These are phyloP conservation scores for Hypoxylon sp. DNA, from an alignment of 2,329 filamentous ascomycete genomes.

Conservation along the genomic window DNA sequence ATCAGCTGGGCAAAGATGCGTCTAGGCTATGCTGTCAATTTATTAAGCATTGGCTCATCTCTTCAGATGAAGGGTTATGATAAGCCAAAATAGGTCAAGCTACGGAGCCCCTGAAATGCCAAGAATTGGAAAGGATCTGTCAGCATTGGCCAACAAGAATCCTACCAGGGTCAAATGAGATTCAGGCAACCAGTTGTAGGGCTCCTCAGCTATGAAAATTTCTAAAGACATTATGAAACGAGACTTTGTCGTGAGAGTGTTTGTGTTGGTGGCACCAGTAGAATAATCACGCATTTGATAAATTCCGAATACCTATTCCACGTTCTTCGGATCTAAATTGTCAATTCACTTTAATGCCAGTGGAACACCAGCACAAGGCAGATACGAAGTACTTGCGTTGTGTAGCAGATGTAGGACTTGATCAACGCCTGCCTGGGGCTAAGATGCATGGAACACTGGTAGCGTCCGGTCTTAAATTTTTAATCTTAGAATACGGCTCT, in stretches of 20 bases:
- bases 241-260: conserved; percentile 7
- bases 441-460: conserved; percentile 19
- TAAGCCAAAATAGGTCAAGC: conserved; percentile 25
- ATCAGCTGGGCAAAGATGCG: conserved; percentile 23
- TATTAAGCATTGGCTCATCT: conserved; percentile 30
- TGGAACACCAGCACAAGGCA: conserved; percentile 6
- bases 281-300: conserved; percentile 9
- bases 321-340: not conserved
- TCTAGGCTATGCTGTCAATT: conserved; percentile 27
- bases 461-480: conserved; percentile 16
- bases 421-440: not conserved
- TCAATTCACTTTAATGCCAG: not conserved
- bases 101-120: conserved; percentile 40
- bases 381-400: not conserved
- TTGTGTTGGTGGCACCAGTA: conserved; percentile 14
- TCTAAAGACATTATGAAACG: conserved; percentile 2
- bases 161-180: conserved; percentile 7
- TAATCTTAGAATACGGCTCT: conserved; percentile 36
- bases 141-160: conserved; percentile 16
- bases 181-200: conserved; percentile 9
- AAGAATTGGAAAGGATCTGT: conserved; percentile 27
- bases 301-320: not conserved
- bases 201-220: not conserved
- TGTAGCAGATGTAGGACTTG: conserved; percentile 6
- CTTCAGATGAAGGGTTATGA: conserved; percentile 24